Evolutionary conservation across 345 rosid genomes (phyloP).

Genomic region (Lepidium aucheri): DNA sequence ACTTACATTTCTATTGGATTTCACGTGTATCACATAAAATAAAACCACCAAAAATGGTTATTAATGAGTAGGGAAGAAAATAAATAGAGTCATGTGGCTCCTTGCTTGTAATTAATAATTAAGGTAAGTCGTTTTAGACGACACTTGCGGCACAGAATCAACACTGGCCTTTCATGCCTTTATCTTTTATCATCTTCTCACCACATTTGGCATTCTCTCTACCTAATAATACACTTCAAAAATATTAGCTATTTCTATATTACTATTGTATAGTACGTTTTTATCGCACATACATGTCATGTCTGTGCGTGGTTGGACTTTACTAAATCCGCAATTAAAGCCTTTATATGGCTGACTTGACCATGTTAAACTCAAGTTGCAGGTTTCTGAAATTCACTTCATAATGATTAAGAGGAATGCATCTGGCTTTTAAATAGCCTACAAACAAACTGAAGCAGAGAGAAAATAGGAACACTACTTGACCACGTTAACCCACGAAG

Average conservation of each 20-base stretch:
- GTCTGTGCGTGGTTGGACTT: background rate
- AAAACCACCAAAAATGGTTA: background rate
- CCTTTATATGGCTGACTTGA: background rate
- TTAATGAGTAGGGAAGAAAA: background rate
- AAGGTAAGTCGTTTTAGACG: background rate
- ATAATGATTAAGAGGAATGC: no score
- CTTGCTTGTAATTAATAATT: background rate
- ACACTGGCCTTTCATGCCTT: constrained; percentile 12
- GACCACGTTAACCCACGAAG: no score
- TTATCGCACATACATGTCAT: background rate
- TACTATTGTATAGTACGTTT: background rate
- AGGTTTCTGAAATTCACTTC: no score
- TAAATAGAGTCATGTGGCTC: constrained; percentile 1
- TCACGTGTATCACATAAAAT: background rate
- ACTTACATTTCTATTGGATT: background rate
- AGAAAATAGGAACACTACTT: no score
- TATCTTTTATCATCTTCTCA: background rate
- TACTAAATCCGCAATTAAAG: background rate
- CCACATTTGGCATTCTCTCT: background rate
- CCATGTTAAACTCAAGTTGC: background rate
- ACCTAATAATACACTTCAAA: background rate
- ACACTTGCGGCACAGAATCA: constrained; percentile 16
- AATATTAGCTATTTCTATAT: background rate
- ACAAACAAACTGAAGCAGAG: no score
- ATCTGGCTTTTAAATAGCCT: no score